Conservation (phyloP, 1,284 basidiomycete genomes). For the Athelia sp. region DNA sequence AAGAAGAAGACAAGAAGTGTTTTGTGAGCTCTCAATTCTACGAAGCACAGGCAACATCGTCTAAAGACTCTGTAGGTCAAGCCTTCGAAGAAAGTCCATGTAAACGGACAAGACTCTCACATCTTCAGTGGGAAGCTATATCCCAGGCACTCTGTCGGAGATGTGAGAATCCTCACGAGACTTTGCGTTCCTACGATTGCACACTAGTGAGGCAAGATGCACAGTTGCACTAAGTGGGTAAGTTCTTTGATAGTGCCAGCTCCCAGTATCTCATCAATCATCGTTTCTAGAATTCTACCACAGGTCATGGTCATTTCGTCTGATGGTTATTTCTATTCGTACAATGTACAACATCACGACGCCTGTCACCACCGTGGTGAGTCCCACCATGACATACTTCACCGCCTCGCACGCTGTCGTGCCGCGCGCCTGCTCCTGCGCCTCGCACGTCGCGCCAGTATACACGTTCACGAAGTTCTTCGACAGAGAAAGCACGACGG, state of each 20-base stretch:
- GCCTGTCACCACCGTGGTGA: too few relatives aligned
- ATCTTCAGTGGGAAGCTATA: constrained; percentile 82
- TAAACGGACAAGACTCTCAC: constrained; percentile 79
- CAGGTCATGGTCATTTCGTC: constrained; percentile 97
- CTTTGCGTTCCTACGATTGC: constrained; percentile 89
- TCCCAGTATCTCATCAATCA: constrained; percentile 4
- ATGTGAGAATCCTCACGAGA: constrained; percentile 97
- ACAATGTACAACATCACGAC: too few relatives aligned
- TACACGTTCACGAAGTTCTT: too few relatives aligned
- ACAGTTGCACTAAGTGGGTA: constrained; percentile 85
- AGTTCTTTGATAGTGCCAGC: constrained; percentile 29
- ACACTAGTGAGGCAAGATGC: constrained; percentile 74
- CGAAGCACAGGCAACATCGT: background rate
- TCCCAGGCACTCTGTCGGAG: constrained; percentile 89
- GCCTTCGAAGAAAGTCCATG: constrained; percentile 67
- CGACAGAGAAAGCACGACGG: too few relatives aligned
- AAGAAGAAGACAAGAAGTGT: constrained; percentile 54
- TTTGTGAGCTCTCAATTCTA: constrained; percentile 33
- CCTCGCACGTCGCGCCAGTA: too few relatives aligned
- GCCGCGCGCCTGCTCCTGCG: too few relatives aligned
- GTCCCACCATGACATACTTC: too few relatives aligned
- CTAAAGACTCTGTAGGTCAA: constrained; percentile 32
- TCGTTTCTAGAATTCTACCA: constrained; percentile 70
- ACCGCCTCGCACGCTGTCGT: too few relatives aligned
- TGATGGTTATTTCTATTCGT: constrained; percentile 94